Conservation (phyloP, 2,329 filamentous ascomycete species). For the Claviceps capensis region DNA sequence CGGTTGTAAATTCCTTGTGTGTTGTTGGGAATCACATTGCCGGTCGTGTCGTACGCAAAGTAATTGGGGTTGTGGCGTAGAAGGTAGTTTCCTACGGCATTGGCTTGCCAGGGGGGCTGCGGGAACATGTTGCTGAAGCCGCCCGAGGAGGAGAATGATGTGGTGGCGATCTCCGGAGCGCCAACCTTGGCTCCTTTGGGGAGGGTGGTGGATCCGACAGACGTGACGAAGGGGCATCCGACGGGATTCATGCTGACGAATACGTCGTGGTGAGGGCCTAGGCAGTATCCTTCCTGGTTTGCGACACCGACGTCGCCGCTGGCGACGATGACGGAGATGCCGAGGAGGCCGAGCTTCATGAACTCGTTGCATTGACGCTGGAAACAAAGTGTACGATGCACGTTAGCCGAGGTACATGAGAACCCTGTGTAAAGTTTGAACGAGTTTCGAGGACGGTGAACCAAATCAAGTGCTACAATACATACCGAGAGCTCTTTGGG, state of each 20-base stretch:
- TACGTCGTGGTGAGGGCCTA: background rate
- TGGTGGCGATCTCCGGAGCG: background rate
- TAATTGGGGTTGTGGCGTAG: background rate
- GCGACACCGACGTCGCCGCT: background rate
- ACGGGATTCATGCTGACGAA: background rate
- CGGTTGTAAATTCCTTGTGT: background rate
- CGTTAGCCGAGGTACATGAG: too few species aligned
- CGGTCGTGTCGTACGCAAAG: background rate
- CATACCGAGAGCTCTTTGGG: constrained; percentile 25
- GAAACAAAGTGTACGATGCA: too few species aligned
- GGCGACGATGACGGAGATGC: background rate
- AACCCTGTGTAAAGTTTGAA: too few species aligned
- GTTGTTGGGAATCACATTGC: background rate
- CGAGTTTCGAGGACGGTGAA: too few species aligned
- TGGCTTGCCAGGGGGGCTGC: background rate
- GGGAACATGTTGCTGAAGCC: background rate
- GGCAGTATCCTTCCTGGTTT: background rate
- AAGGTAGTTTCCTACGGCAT: background rate
- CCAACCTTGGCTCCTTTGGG: background rate
- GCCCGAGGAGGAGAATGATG: background rate
- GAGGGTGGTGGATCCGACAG: background rate
- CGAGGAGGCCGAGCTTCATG: background rate
- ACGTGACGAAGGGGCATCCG: background rate
- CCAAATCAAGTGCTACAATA: background rate
- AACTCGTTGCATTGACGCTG: background rate